These are phyloP conservation scores for Didymella pomorum DNA, from an alignment of 2,329 filamentous ascomycete species.

Conservation along the genomic window DNA sequence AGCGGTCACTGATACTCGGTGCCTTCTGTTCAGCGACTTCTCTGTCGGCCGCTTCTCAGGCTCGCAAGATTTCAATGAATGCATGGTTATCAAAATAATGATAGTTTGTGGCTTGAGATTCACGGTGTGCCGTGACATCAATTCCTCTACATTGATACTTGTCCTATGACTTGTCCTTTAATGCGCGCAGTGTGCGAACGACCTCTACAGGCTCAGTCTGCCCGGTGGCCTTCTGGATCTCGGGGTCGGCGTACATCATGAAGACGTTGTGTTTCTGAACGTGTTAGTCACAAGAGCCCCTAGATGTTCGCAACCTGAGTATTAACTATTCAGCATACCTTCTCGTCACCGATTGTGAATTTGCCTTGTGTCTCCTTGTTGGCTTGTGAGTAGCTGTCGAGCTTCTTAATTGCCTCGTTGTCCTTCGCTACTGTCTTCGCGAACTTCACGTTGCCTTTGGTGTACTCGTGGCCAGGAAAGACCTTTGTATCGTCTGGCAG, in stretches of 20 bases:
- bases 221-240: slow-evolving; percentile 83
- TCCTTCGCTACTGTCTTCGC: slow-evolving; percentile 74
- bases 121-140: neutral
- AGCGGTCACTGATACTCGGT: neutral
- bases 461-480: slow-evolving; percentile 97
- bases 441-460: slow-evolving; percentile 95
- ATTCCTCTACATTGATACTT: neutral
- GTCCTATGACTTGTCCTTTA: slow-evolving; percentile 74
- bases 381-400: slow-evolving; percentile 77
- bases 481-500: slow-evolving; percentile 92
- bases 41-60: neutral
- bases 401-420: slow-evolving; percentile 74
- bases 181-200: slow-evolving; percentile 83
- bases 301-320: too few relatives aligned
- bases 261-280: slow-evolving; percentile 89
- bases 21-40: neutral
- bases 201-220: slow-evolving; percentile 82
- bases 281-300: neutral
- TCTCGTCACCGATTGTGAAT: slow-evolving; percentile 97
- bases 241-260: slow-evolving; percentile 88
- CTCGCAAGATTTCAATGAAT: slow-evolving; percentile 3
- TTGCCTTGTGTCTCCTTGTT: slow-evolving; percentile 92
- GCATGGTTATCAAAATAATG: neutral
- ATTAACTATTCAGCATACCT: slow-evolving; percentile 62
- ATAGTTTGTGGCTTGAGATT: neutral